Base-by-base conservation (phyloP, 2,329 filamentous ascomycete species). In the Alternaria triticimaculans region DNA sequence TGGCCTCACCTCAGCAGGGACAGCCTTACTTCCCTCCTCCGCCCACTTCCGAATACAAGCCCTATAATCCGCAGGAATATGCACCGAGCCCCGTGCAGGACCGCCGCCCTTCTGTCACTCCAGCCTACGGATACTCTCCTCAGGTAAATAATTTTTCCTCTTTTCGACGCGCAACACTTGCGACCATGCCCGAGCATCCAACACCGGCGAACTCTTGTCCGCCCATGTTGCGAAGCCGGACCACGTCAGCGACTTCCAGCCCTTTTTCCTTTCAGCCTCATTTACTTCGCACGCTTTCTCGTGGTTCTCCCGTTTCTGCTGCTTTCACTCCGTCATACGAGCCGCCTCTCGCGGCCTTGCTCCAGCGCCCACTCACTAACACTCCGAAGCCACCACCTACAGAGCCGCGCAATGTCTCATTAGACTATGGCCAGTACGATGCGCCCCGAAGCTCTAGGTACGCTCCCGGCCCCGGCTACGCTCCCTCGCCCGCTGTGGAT, bases 51-150 rank as follows among this genome's bases (percentile, higher is more conserved):
- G 75, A 76, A 45, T 79, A 79, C 62, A 74, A 67, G 60, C 74
- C 77, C 15, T 80, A 80, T 67, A 77, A 78, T 51, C 71, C 78
- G 37, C 77, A 77, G 60, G 76, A 79, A 55, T 76, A 78, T 65
- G 69, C 72, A 48, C 65, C 73, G 18, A 65, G 68, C 20, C 59
- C 63, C 25, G 60, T 65, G 49, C 70, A 64, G 55, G 70, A 73
- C 67, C 67, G 64, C 56, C 76, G 67, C 48, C 58, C 69, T 18
- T 74, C 75, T 28, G 67, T 67, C 54, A 68, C 65, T 37, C 73
- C 72, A 28, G 71, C 74, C 12, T 74, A 76, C 57, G 69, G 69
- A 55, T 77, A 77, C 63, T 66, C 74, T 46, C 60, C 73, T 62
- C 77, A 80, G 78, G 78, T 79, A 80, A 79, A 78, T 76, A 72